phyloP scores from a whole-genome alignment of 139 green algal species.

The Volvox reticuliferus region DNA sequence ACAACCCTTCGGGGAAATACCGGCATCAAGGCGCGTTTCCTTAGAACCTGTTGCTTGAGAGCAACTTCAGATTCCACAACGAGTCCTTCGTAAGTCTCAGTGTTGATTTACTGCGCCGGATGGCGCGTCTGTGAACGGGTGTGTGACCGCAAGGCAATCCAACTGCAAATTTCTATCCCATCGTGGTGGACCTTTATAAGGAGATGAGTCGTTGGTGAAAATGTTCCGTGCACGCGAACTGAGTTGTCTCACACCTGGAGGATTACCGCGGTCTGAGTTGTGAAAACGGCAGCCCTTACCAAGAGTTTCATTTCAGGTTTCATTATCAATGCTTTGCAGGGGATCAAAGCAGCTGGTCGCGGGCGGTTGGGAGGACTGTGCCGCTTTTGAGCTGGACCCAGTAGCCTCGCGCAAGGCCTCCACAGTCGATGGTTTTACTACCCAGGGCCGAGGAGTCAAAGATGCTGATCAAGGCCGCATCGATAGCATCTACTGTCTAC shows the following conservation, averaged over 20 bases:
- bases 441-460: background rate
- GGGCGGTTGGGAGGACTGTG: conserved; percentile 18
- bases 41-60: background rate
- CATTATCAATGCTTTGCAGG: background rate
- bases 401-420: background rate
- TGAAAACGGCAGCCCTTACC: too few relatives aligned
- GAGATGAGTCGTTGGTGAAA: too few relatives aligned
- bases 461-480: background rate
- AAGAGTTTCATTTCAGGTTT: too few relatives aligned
- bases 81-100: background rate
- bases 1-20: background rate
- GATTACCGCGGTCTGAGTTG: too few relatives aligned
- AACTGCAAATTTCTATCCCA: background rate
- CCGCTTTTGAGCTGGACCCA: conserved; percentile 18
- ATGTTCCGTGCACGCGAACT: too few relatives aligned
- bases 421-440: background rate
- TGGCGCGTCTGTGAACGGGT: background rate
- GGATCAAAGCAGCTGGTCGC: background rate
- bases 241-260: too few relatives aligned
- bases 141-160: background rate
- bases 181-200: too few relatives aligned
- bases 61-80: background rate
- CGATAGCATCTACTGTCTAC: background rate
- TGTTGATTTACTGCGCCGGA: background rate
- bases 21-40: background rate